Conservation (phyloP, 106 monocot genomes). For the Vanilla planifolia region DNA sequence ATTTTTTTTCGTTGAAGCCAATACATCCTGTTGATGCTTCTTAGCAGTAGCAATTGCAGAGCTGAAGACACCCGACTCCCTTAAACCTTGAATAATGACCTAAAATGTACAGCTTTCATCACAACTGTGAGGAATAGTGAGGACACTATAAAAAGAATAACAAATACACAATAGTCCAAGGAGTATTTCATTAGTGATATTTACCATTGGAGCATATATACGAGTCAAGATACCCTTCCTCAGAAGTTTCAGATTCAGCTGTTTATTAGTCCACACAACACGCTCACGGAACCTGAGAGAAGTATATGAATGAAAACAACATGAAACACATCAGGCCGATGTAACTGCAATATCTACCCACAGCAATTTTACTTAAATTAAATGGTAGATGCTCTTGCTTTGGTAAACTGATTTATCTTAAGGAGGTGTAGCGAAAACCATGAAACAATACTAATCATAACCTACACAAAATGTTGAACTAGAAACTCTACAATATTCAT, state of each 20-base stretch:
- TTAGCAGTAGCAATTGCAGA: conserved; percentile 61
- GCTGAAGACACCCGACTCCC: conserved; percentile 75
- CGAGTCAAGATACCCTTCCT: conserved; percentile 79
- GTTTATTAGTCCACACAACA: conserved; percentile 77
- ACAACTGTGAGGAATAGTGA: neutral
- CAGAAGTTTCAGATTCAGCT: conserved; percentile 59
- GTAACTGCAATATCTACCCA: too few species aligned
- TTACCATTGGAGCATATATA: conserved; percentile 89
- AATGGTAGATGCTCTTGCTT: too few species aligned
- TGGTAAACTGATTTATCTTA: too few species aligned
- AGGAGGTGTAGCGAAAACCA: too few species aligned
- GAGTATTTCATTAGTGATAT: neutral
- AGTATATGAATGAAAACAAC: neutral
- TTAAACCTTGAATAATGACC: conserved; percentile 74
- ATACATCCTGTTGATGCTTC: conserved; percentile 3
- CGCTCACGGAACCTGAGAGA: conserved; percentile 70
- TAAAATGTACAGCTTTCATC: neutral
- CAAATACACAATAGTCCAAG: neutral
- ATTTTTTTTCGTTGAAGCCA: too few species aligned
- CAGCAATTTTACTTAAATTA: too few species aligned
- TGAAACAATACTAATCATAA: too few species aligned
- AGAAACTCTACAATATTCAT: too few species aligned
- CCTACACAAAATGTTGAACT: too few species aligned
- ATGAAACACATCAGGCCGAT: too few species aligned
- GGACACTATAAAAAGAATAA: too few species aligned